Base-by-base conservation (phyloP, 306 rosid species). In the Begonia masoniana region DNA sequence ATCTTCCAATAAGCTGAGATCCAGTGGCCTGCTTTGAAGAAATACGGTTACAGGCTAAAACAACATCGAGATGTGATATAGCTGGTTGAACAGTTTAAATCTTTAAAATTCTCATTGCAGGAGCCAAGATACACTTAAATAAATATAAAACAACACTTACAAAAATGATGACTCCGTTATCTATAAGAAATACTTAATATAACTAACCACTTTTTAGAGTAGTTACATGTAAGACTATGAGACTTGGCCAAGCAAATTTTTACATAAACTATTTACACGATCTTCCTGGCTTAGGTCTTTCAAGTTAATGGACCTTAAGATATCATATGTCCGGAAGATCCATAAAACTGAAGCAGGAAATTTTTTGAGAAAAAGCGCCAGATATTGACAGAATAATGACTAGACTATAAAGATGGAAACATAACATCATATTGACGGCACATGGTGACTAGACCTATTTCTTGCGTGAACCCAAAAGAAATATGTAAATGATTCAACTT, bases 1-100 rank as follows among this genome's bases (percentile, higher is more conserved):
- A 73, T 75, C 97, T 89, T 78, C 85, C 95, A 75, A 82, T 66
- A 69, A 76, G 94, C 72, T 85, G 97, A 23, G 94, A 71, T 61
- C 81, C 95, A n/a, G 97, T 47, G 56, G 75, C 70, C 95, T 88
- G 68, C 56, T 72, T 53, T 54, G 45, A 53, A 65, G 23, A 50
- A 21, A 21, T 41, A 16, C 12, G 53, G 55, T 47, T 54, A 78
- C 61, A 62, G 41, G 54, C 42, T 14, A 12, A 12, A 51, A 54
- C 16, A 59, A 54, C 21, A 2, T 5, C 50, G 47, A 10, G 49
- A 31, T 45, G 49, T 4, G 15, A n/a, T 45, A 45, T 10, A 10
- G 49, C 13, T 11, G 15, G 49, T 45, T 45, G n/a, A 10, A 12
- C 54, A 19, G 12, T 21, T 19, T 8, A 56, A 45, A 12, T 45